Percentiles rank a stretch among this genome's conserved stretches.
Evolutionary conservation across 2,329 filamentous ascomycete species (phyloP).

Genomic region (Pseudofabraea citricarpa): DNA sequence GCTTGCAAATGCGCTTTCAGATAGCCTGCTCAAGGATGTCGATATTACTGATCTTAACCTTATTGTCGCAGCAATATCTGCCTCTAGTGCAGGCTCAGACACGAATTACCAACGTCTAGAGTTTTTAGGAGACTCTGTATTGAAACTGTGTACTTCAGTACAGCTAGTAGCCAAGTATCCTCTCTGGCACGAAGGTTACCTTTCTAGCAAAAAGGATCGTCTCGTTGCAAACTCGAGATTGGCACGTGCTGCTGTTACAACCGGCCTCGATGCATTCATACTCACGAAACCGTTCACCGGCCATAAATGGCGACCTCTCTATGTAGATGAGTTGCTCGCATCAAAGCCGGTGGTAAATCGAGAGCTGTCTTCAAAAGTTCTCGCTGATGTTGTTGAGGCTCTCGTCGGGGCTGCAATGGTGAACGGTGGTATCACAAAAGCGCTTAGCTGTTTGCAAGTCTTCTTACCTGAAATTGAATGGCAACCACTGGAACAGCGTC

Average conservation of each 20-base stretch:
- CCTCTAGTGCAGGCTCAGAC: constrained; percentile 53
- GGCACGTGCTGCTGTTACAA: constrained; percentile 54
- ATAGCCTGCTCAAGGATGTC: constrained; percentile 47
- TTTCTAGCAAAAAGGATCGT: constrained; percentile 63
- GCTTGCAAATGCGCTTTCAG: constrained; percentile 55
- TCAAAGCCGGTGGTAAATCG: constrained; percentile 11
- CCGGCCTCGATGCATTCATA: constrained; percentile 69
- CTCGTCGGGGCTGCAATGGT: constrained; percentile 73
- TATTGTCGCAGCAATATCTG: constrained; percentile 65
- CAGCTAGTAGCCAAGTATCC: constrained; percentile 57
- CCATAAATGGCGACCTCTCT: constrained; percentile 66
- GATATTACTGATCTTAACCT: constrained; percentile 48
- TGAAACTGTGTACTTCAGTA: constrained; percentile 69
- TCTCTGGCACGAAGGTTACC: constrained; percentile 69
- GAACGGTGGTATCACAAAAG: constrained; percentile 61
- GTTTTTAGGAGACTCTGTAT: constrained; percentile 77
- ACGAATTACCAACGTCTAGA: constrained; percentile 80
- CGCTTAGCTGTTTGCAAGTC: constrained; percentile 56
- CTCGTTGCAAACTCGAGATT: constrained; percentile 75
- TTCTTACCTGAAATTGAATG: constrained; percentile 60
- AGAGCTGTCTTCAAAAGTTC: constrained; percentile 65
- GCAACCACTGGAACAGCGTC: constrained; percentile 38
- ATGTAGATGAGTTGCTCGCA: constrained; percentile 40
- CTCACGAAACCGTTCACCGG: constrained; percentile 63
- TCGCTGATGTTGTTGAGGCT: constrained; percentile 85